Percentiles rank a stretch among this genome's conserved stretches.
phyloP scores from a whole-genome alignment of 176 grass and related monocot genomes.

The Musa acuminata region DNA sequence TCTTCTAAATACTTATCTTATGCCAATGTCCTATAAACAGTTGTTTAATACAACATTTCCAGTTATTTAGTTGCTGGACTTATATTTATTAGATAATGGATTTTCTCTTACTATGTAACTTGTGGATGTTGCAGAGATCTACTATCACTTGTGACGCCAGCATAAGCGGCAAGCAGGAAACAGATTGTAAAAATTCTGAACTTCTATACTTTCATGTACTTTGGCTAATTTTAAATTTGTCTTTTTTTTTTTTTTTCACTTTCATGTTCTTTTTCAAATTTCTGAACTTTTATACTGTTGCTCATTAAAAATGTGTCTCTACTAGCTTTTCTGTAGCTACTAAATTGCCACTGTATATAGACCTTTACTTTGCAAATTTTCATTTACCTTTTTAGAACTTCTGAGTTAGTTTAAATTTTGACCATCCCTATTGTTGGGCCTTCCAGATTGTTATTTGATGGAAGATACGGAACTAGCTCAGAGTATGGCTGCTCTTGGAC shows the following conservation, averaged over 20 bases:
- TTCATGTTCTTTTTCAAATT: background rate
- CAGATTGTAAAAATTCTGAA: constrained; percentile 5
- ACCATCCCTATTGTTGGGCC: background rate
- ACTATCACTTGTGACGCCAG: background rate
- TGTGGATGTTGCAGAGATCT: background rate
- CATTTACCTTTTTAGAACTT: background rate
- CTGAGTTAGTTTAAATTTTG: background rate
- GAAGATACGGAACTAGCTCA: constrained; percentile 72
- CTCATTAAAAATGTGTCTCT: background rate
- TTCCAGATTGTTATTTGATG: background rate
- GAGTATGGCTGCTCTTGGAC: constrained; percentile 80
- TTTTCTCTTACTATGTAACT: background rate
- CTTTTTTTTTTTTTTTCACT: background rate
- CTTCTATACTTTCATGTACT: background rate
- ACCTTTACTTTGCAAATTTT: background rate
- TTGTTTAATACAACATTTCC: background rate
- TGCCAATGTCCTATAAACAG: background rate
- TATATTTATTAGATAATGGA: background rate
- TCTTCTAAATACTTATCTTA: background rate
- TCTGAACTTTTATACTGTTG: background rate
- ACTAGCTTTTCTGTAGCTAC: background rate
- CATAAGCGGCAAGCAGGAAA: background rate
- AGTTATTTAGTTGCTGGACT: background rate
- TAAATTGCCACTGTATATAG: background rate
- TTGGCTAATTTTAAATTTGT: background rate